Base-by-base conservation (phyloP, 768 basidiomycete species). In the Pleurotus eryngii region DNA sequence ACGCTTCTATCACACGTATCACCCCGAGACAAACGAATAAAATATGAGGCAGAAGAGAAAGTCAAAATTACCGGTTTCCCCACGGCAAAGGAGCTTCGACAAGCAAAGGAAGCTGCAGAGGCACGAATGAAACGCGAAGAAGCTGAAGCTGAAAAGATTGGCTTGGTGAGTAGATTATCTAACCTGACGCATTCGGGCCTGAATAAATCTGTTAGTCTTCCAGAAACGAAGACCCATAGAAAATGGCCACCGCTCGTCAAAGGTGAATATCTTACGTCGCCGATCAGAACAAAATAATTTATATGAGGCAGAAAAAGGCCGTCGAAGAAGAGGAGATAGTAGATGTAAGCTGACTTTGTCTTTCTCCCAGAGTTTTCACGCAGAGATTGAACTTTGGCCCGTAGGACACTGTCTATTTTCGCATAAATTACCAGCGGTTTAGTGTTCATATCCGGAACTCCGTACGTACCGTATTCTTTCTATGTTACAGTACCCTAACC, bases 391-490 rank as follows among this genome's bases (percentile, higher is more conserved):
- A 11, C 30, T 47, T 65, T 4, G 60, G 49, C 12, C 55, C 8
- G 8, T 30, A 94, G 87, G 84, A 90, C 15, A 76, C 76, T 2
- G 81, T 92, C 35, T 85, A 86, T 70, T 90, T 97, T 67, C 84
- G 91, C 48, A 81, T 98, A 48, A 98, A 98, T 73, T 90, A 87
- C 67, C 88, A 94, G 63, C 89, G 84, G 64, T 96, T 95, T 71
- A 86, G 89, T 62, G 76, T 92, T 30, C 86, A 92, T 63, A 84
- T 97, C 53, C 87, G 96, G 43, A 96, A 97, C 72, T 78, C 86
- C 66, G 93, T 92, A 62, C 6, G 83, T 63, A 46, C 30, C n/a
- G 39, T 59, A 12, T 22, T 15, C 46, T 43, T 49, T 56, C 17
- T 2, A 24, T 17, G 18, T 37, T 30, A 60, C 49, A 18, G 26